phyloP scores from a whole-genome alignment of 2,329 filamentous ascomycete species.

The Xylariaceae sp. region DNA sequence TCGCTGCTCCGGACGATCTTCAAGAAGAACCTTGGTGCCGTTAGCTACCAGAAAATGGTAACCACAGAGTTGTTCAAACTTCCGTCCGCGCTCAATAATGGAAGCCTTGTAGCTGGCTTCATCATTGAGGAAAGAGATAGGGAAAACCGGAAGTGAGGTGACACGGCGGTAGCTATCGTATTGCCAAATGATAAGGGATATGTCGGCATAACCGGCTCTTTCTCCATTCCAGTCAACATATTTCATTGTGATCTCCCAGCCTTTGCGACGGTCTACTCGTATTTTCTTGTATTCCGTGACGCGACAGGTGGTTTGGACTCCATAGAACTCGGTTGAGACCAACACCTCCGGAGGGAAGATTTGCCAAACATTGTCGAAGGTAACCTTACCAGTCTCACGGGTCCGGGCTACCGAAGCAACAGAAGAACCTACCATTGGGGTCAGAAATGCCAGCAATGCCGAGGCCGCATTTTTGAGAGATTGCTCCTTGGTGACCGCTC shows the following conservation, averaged over 20 bases:
- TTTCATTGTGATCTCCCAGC: conserved; percentile 42
- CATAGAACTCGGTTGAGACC: conserved; percentile 42
- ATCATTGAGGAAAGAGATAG: conserved; percentile 39
- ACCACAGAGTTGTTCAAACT: conserved; percentile 44
- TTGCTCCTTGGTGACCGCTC: not conserved
- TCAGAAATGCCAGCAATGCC: conserved; percentile 41
- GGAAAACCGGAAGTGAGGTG: conserved; percentile 40
- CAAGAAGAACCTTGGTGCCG: conserved; percentile 41
- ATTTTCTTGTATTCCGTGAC: conserved; percentile 45
- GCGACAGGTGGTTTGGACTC: conserved; percentile 46
- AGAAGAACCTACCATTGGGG: conserved; percentile 40
- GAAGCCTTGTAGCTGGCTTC: conserved; percentile 35
- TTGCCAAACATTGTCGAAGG: conserved; percentile 44
- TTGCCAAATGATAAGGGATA: conserved; percentile 32
- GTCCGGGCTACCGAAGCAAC: conserved; percentile 38
- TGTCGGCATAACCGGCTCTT: conserved; percentile 37
- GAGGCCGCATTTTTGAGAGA: conserved; percentile 25
- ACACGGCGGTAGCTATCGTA: conserved; percentile 41
- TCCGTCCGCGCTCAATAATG: conserved; percentile 41
- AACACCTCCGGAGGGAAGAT: conserved; percentile 45
- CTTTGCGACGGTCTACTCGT: no score
- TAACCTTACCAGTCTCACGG: conserved; percentile 41
- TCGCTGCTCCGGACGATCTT: conserved; percentile 33
- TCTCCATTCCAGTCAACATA: conserved; percentile 48
- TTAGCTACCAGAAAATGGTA: conserved; percentile 42